Conservation (phyloP, 2,329 filamentous ascomycete species). For the Scedosporium aurantiacum region DNA sequence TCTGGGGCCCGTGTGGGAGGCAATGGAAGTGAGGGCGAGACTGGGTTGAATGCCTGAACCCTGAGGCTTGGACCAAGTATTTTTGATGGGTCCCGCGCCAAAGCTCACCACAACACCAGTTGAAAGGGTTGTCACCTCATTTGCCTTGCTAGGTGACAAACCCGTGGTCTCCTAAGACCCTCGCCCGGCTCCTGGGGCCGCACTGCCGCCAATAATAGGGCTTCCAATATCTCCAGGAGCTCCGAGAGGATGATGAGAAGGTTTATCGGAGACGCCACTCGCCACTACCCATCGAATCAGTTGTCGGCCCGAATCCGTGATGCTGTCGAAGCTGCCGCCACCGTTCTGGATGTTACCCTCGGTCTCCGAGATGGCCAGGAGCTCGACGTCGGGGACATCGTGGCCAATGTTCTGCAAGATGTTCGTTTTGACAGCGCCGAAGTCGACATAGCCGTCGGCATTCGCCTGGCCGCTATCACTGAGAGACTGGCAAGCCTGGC, state of each 20-base stretch:
- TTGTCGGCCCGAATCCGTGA: conserved; percentile 31
- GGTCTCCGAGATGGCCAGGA: conserved; percentile 80
- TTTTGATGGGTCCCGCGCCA: not conserved
- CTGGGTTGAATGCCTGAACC: too few relatives aligned
- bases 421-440: conserved; percentile 55
- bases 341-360: conserved; percentile 80
- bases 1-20: too few relatives aligned
- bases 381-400: conserved; percentile 43
- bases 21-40: too few relatives aligned
- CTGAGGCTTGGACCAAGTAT: too few relatives aligned
- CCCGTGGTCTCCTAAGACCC: not conserved
- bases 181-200: not conserved
- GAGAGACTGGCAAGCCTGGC: conserved; percentile 62
- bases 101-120: not conserved
- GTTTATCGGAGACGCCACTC: conserved; percentile 32
- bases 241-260: conserved; percentile 34
- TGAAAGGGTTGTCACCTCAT: not conserved
- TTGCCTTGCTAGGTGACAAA: not conserved
- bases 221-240: conserved; percentile 62
- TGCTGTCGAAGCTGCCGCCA: conserved; percentile 73
- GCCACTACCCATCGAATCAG: conserved; percentile 48
- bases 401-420: conserved; percentile 43
- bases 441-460: conserved; percentile 56
- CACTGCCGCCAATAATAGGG: conserved; percentile 24
- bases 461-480: conserved; percentile 26